Base-by-base conservation (phyloP, 83 land plant species). In the Diphasiastrum complanatum region DNA sequence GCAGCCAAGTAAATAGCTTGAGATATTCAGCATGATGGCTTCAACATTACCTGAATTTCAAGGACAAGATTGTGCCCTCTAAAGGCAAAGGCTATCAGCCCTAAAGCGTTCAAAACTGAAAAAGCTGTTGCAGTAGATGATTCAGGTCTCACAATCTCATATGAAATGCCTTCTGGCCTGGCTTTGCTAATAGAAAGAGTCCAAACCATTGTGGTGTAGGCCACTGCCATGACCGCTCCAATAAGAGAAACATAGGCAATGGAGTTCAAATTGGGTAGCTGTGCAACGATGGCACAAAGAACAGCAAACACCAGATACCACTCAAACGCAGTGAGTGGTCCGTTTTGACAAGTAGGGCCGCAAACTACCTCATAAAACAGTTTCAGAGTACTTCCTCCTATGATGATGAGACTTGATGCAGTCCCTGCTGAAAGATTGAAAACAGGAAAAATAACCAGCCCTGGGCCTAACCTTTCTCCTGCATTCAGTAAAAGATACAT, bases 261-360 rank as follows among this genome's bases (percentile, higher is more conserved):
- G 33, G 58, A 54, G 58, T 54, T 54, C 5, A 54, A 25, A n/a
- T 54, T 54, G 33, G 58, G 58, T 25, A 54, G 58, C 33, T 54
- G 33, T 8, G 58, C 58, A 3, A 54, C 10, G 33, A 54, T 28
- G 6, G 58, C 29, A 30, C 58, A 54, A 6, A 54, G 33, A 5
- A 54, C 33, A 11, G 58, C 25, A 25, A 54, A 54, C 6, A 30
- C 33, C 36, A 54, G n/a, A 33, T 54, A 54, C 58, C 58, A 54
- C n/a, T 54, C 58, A 4, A 54, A 28, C 6, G 58, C 29, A 4
- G 58, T 54, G 6, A 54, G 33, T 28, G 5, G 11, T 8, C 11
- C 16, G 6, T 33, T 33, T 6, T 28, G 29, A n/a, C 58, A 54
- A 26, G n/a, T 14, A 28, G 4, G 58, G 33, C 58, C 24, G 11